A percentile compares a stretch with the other conserved stretches of the same genome.
Conservation (phyloP, 1,139 yeast species). For the Meyerozyma guilliermondii region DNA sequence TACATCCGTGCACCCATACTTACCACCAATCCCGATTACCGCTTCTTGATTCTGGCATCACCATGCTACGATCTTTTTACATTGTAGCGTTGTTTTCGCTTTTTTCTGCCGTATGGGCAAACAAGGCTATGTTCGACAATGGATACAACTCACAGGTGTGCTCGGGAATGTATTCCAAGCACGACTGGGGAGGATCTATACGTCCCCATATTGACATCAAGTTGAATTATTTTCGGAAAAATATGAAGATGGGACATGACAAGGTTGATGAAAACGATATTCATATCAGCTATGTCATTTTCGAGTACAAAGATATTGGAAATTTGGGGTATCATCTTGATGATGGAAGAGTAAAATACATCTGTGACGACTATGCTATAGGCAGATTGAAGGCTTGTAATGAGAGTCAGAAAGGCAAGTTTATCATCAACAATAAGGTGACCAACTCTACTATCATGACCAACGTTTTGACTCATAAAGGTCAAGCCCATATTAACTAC, state of each 20-base stretch:
- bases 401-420: constrained; percentile 51
- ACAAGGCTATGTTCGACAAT: constrained; percentile 45
- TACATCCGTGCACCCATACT: background rate
- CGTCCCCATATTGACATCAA: constrained; percentile 59
- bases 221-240: constrained; percentile 29
- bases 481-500: constrained; percentile 60
- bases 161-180: constrained; percentile 82
- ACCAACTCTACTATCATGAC: constrained; percentile 56
- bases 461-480: constrained; percentile 49
- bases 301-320: constrained; percentile 76
- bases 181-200: constrained; percentile 79
- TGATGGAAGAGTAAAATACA: constrained; percentile 41
- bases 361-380: constrained; percentile 75
- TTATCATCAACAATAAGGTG: constrained; percentile 44
- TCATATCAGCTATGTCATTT: constrained; percentile 63
- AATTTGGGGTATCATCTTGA: constrained; percentile 53
- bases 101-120: constrained; percentile 23
- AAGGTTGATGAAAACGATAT: constrained; percentile 26
- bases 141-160: constrained; percentile 58
- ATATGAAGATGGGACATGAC: constrained; percentile 19
- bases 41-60: background rate
- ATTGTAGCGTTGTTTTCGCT: background rate
- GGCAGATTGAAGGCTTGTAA: constrained; percentile 47
- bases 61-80: background rate
- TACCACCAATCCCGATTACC: background rate